A percentile compares a stretch with the other conserved stretches of the same genome.
These are phyloP conservation scores for Quercus rubra DNA, from an alignment of 306 rosid species.

Conservation along the genomic window DNA sequence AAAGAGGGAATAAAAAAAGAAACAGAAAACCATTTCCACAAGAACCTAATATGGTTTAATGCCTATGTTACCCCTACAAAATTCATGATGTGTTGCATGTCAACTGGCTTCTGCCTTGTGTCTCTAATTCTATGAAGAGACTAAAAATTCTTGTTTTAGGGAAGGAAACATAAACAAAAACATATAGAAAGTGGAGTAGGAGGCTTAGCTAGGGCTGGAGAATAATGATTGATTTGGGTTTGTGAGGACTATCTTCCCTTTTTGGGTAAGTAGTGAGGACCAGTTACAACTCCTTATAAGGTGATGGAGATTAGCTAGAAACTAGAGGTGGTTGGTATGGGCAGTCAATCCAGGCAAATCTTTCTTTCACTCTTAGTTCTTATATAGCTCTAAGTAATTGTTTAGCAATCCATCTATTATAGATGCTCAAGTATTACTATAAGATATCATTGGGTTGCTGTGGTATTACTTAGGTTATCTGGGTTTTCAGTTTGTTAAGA, in stretches of 20 bases:
- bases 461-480: neutral
- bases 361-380: neutral
- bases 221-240: no score
- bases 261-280: neutral
- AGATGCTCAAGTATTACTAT: neutral
- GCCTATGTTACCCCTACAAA: neutral
- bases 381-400: neutral
- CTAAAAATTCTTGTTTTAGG: neutral
- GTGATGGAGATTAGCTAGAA: neutral
- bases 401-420: neutral
- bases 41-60: neutral
- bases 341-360: neutral
- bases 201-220: neutral
- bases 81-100: neutral
- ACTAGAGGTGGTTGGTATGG: neutral
- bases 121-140: neutral
- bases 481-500: neutral
- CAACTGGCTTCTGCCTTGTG: neutral
- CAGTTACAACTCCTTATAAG: neutral
- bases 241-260: no score
- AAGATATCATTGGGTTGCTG: neutral
- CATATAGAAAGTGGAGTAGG: neutral
- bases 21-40: neutral
- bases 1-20: neutral
- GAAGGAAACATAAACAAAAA: neutral